phyloP scores from a whole-genome alignment of 495 filamentous ascomycete species.

The Penicillium roqueforti region DNA sequence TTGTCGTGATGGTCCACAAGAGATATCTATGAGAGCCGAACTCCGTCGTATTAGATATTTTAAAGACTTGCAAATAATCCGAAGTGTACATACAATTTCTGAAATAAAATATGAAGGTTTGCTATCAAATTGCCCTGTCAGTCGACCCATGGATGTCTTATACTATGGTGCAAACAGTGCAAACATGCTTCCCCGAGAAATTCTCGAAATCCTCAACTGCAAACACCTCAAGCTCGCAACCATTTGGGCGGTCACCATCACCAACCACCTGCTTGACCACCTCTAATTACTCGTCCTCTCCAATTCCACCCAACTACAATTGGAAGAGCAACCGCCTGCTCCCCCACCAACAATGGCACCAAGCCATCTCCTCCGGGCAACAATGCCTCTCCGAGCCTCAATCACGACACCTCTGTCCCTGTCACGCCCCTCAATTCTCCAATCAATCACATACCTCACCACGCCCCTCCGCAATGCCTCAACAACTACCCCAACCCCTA shows the following conservation, averaged over 20 bases:
- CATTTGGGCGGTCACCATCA: slow-evolving; percentile 6
- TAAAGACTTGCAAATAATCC: neutral
- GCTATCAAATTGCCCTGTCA: neutral
- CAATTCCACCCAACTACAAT: neutral
- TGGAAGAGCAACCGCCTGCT: neutral
- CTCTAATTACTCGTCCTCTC: neutral
- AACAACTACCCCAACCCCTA: slow-evolving; percentile 17
- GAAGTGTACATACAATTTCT: neutral
- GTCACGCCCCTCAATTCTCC: slow-evolving; percentile 22
- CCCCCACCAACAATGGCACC: slow-evolving; percentile 28
- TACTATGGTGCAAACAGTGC: slow-evolving; percentile 34
- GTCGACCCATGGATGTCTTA: neutral
- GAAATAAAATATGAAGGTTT: neutral
- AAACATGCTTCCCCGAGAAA: slow-evolving; percentile 36
- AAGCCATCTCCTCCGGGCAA: slow-evolving; percentile 34
- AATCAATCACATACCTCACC: slow-evolving; percentile 17
- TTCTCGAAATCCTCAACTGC: slow-evolving; percentile 27
- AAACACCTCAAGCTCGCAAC: slow-evolving; percentile 26
- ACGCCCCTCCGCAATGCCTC: slow-evolving; percentile 16
- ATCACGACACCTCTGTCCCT: slow-evolving; percentile 25
- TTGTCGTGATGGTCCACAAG: too few relatives aligned
- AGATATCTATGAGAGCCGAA: too few relatives aligned
- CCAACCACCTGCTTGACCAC: neutral
- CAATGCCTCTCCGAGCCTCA: slow-evolving; percentile 35
- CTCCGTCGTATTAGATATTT: too few relatives aligned